phyloP scores from a whole-genome alignment of 2,329 filamentous ascomycete genomes.

The Xylariaceae sp. region DNA sequence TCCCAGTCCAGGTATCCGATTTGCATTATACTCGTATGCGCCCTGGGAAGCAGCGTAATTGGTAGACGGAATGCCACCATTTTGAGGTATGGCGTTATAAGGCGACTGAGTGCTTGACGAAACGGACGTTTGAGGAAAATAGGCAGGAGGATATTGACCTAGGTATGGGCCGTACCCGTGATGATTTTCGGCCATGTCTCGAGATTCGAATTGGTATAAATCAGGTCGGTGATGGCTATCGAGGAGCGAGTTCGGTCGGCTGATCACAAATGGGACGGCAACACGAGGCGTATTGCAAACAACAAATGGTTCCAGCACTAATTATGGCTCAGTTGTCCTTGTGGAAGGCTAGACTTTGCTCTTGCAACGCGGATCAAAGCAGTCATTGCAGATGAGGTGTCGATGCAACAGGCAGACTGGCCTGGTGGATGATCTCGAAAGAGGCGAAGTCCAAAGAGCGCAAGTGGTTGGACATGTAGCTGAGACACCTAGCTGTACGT shows the following conservation, averaged over 20 bases:
- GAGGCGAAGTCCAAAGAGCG: no score
- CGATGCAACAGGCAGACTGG: background rate
- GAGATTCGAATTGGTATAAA: constrained; percentile 15
- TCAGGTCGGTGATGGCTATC: constrained; percentile 8
- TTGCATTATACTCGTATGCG: constrained; percentile 48
- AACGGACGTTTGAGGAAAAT: constrained; percentile 16
- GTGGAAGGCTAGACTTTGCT: background rate
- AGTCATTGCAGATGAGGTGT: constrained; percentile 8
- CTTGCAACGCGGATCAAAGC: background rate
- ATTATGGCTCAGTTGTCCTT: constrained; percentile 8
- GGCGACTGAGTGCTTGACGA: constrained; percentile 17
- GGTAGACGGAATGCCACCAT: constrained; percentile 19
- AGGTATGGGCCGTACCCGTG: constrained; percentile 45
- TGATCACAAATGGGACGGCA: no score
- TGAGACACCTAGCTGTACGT: background rate
- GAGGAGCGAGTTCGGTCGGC: no score
- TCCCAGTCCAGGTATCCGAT: constrained; percentile 48
- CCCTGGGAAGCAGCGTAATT: constrained; percentile 42
- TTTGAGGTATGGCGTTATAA: constrained; percentile 17
- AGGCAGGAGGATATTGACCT: constrained; percentile 34
- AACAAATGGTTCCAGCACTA: constrained; percentile 13
- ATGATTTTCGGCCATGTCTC: constrained; percentile 48
- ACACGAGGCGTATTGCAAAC: background rate
- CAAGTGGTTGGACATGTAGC: background rate
- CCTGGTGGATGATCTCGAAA: constrained; percentile 2